Evolutionary conservation across 371 early-diverging fungal species (phyloP).

Genomic region (Cokeromyces recurvatus): DNA sequence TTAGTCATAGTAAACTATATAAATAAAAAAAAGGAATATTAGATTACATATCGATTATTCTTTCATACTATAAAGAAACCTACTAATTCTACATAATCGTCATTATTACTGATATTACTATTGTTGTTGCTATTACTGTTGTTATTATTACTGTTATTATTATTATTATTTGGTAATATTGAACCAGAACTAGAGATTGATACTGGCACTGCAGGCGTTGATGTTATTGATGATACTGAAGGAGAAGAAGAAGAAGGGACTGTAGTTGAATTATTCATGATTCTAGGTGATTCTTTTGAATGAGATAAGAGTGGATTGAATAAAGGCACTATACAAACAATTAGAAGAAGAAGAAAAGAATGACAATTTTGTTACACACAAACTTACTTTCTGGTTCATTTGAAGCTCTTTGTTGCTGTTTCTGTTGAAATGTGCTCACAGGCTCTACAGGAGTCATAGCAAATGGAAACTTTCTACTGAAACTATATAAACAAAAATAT

Average conservation of each 20-base stretch:
- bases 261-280: too few species aligned
- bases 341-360: neutral
- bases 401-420: neutral
- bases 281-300: conserved; percentile 7
- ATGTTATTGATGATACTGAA: neutral
- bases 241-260: too few species aligned
- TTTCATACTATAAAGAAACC: neutral
- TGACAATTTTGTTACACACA: neutral
- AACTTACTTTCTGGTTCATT: conserved; percentile 5
- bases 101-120: neutral
- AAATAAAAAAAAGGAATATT: neutral
- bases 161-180: too few species aligned
- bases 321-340: conserved; percentile 3
- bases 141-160: too few species aligned
- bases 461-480: conserved; percentile 10
- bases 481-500: neutral
- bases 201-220: too few species aligned
- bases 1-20: conserved; percentile 6
- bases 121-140: too few species aligned
- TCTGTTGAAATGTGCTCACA: neutral
- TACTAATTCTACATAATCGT: conserved; percentile 10
- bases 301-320: conserved; percentile 8
- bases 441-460: conserved; percentile 8
- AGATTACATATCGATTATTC: neutral
- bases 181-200: too few species aligned